phyloP scores from a whole-genome alignment of 108 stramenopile species.

The Cylindrotheca closterium region DNA sequence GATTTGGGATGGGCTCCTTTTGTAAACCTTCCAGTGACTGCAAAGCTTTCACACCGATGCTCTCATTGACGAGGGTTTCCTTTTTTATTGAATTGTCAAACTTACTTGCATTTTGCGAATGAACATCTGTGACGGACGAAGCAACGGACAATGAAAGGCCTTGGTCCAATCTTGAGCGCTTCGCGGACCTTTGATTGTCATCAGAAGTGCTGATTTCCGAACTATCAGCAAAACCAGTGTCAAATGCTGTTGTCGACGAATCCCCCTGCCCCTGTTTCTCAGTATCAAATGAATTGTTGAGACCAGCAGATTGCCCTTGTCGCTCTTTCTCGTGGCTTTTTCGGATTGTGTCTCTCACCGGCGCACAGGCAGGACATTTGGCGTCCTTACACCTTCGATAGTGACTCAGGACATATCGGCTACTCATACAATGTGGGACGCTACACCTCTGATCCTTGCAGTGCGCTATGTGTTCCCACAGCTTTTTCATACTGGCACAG shows the following conservation, averaged over 20 bases:
- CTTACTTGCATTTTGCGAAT: no score
- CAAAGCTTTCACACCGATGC: no score
- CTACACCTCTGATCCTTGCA: constrained; percentile 94
- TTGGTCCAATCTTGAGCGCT: constrained; percentile 10
- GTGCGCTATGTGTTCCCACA: constrained; percentile 98
- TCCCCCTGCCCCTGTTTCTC: not conserved
- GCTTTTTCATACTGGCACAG: constrained; percentile 95
- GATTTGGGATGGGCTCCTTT: no score
- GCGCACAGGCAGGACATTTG: constrained; percentile 92
- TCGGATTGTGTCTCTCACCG: constrained; percentile 93
- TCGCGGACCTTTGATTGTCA: constrained; percentile 1
- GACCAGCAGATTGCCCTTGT: not conserved
- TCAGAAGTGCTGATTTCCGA: constrained; percentile 5
- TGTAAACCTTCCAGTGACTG: no score
- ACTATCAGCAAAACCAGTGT: not conserved
- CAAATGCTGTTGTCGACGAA: not conserved
- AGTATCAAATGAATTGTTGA: constrained; percentile 11
- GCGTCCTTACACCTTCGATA: constrained; percentile 95
- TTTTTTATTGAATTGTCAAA: no score
- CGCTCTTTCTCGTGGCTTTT: constrained; percentile 51
- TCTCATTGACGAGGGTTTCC: no score
- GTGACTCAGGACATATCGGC: constrained; percentile 96
- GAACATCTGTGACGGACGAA: no score
- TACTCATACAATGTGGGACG: constrained; percentile 96
- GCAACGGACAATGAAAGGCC: no score